Evolutionary conservation across 805 yeast species (phyloP), one percentile per base, ranked within the genome.

Genomic region (Candida sonorensis): DNA sequence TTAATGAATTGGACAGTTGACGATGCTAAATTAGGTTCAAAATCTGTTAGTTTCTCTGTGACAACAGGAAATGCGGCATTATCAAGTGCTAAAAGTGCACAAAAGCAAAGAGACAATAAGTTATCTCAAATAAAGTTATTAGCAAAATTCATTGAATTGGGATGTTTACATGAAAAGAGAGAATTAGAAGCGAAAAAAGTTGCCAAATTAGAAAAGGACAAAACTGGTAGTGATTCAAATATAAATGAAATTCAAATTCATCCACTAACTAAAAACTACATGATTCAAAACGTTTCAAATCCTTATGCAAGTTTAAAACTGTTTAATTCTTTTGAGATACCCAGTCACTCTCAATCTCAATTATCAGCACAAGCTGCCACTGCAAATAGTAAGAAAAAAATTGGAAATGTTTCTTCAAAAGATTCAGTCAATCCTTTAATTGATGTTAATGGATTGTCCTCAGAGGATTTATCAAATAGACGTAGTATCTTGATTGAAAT

Each of bases 1-100:
- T 64, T 88, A 13, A 54, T 90, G 45, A 80, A 84, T 20, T 88
- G 95, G 95, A 69, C 76, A 1, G 53, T 72, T 29, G 59, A 51
- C 11, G 60, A 50, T 17, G 37, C 43, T 18, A 41, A 46, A 12
- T 10, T 7, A 7, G 40, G 36, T 8, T 23, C 42, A 4, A 44
- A 45, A 12, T 38, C 54, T 0, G 41, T 51, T 11, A 45, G 51
- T 37, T 42, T 48, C 12, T 41, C 52, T 7, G 51, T 51, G 12
- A 45, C 54, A 2, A 45, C 51, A 9, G 39, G 48, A 15, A 33
- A 35, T 17, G 45, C 52, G 14, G 37, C 45, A 2, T 33, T 44
- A 7, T 22, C 27, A 10, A 34, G 34, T 23, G 34, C 45, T 13
- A 44, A 44, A 19, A 41, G 41, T 27, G 37, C 41, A 17, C 62